Conservation (phyloP, 164 flowering plant genomes). For the Aristolochia fimbriata region DNA sequence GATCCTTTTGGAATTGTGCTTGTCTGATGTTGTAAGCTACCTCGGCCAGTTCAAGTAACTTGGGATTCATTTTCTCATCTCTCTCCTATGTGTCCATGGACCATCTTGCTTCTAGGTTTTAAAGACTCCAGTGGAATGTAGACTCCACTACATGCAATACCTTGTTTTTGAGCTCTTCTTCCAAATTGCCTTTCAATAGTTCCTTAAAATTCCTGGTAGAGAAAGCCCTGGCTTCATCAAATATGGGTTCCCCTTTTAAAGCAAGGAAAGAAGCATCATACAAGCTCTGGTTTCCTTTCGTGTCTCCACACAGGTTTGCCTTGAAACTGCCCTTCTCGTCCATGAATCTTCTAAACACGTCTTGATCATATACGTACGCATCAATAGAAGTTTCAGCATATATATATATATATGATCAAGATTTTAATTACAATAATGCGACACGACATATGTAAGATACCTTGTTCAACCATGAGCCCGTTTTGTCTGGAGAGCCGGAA, state of each 20-base stretch:
- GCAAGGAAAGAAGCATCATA: slow-evolving; percentile 32
- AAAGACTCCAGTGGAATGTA: slow-evolving; percentile 28
- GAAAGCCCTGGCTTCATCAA: slow-evolving; percentile 21
- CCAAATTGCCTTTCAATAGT: slow-evolving; percentile 1
- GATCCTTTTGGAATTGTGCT: slow-evolving; percentile 25
- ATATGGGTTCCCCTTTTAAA: slow-evolving; percentile 19
- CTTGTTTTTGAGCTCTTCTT: slow-evolving; percentile 3
- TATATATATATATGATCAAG: background rate
- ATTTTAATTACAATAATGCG: too few relatives aligned
- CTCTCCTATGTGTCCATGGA: slow-evolving; percentile 14
- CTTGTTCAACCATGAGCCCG: slow-evolving; percentile 12
- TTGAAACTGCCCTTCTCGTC: slow-evolving; percentile 21
- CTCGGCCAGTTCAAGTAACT: slow-evolving; percentile 26
- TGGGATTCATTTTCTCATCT: slow-evolving; percentile 4
- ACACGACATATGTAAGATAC: too few relatives aligned
- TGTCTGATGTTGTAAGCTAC: slow-evolving; percentile 37
- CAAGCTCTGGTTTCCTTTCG: slow-evolving; percentile 25
- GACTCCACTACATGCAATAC: slow-evolving; percentile 25
- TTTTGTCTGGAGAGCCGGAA: slow-evolving; percentile 21
- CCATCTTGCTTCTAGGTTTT: slow-evolving; percentile 29
- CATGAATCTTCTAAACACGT: slow-evolving; percentile 16
- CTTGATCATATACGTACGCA: slow-evolving; percentile 10
- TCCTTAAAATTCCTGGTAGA: slow-evolving; percentile 12
- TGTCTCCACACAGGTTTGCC: slow-evolving; percentile 3
- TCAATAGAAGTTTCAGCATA: background rate